phyloP scores from a whole-genome alignment of 1,284 basidiomycete species.

The Porodaedalea pini region DNA sequence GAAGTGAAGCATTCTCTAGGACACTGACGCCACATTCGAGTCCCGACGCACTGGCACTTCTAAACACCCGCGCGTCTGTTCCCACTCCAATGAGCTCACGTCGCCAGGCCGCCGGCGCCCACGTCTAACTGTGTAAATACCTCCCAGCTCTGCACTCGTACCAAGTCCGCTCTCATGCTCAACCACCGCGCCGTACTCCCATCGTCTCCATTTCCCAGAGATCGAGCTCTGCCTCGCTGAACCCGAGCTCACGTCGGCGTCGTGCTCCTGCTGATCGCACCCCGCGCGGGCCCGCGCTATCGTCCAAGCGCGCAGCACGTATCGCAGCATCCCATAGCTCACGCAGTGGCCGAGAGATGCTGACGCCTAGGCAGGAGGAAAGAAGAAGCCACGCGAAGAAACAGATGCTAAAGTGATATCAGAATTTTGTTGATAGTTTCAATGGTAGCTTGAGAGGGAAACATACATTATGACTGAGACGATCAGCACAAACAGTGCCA shows the following conservation, averaged over 20 bases:
- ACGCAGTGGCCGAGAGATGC: conserved; percentile 12
- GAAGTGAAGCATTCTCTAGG: no score
- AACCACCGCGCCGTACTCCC: conserved; percentile 11
- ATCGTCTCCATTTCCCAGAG: conserved; percentile 19
- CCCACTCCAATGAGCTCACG: not conserved
- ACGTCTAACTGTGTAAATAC: not conserved
- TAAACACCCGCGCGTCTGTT: not conserved
- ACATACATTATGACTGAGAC: conserved; percentile 9
- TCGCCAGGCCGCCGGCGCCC: no score
- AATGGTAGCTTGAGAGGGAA: not conserved
- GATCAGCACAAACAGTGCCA: conserved; percentile 6
- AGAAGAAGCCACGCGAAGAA: conserved; percentile 19
- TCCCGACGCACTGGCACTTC: not conserved
- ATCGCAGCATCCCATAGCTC: conserved; percentile 13
- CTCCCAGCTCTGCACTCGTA: not conserved
- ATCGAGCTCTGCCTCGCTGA: conserved; percentile 13
- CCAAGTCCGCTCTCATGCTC: not conserved
- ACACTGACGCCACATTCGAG: no score
- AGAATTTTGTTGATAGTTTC: not conserved
- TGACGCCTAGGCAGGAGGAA: conserved; percentile 16
- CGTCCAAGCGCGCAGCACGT: not conserved
- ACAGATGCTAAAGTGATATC: conserved; percentile 1
- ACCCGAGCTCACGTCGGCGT: conserved; percentile 14
- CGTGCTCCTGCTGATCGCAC: not conserved
- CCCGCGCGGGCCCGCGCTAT: not conserved